These are phyloP conservation scores for Paspalum vaginatum DNA, from an alignment of 176 grass and related monocot species.

Conservation along the genomic window DNA sequence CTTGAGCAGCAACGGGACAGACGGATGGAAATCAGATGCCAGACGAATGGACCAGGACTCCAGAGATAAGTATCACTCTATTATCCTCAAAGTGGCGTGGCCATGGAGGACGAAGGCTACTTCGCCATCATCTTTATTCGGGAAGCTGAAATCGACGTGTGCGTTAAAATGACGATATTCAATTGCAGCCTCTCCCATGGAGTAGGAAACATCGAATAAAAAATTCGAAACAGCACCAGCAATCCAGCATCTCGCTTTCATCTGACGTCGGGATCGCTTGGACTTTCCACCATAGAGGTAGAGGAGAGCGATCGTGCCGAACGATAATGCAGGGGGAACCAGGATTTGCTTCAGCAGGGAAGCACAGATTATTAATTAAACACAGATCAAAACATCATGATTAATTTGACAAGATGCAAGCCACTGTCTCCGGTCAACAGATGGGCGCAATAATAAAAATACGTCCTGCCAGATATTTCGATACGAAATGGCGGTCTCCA, in stretches of 20 bases:
- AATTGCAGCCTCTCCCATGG: slow-evolving; percentile 24
- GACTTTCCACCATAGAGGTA: background rate
- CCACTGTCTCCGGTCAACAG: background rate
- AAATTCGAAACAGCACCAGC: background rate
- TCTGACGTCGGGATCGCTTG: slow-evolving; percentile 8
- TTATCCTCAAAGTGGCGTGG: background rate
- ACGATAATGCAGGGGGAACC: background rate
- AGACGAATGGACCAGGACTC: background rate
- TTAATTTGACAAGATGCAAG: slow-evolving; percentile 29
- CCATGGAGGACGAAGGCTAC: background rate
- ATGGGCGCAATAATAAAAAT: background rate
- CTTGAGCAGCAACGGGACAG: background rate
- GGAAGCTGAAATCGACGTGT: slow-evolving; percentile 22
- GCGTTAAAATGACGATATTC: background rate
- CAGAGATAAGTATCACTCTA: background rate
- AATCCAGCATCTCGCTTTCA: slow-evolving; percentile 27
- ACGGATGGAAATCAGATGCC: background rate
- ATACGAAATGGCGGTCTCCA: slow-evolving; percentile 31
- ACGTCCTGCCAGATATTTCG: slow-evolving; percentile 23
- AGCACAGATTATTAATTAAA: background rate
- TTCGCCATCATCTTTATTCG: background rate
- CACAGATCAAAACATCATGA: slow-evolving; percentile 9
- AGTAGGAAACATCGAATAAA: background rate
- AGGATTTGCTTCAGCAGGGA: background rate
- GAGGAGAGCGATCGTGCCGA: background rate